Conservation (phyloP, 2,329 filamentous ascomycete genomes). For the Penicillium carneum region DNA sequence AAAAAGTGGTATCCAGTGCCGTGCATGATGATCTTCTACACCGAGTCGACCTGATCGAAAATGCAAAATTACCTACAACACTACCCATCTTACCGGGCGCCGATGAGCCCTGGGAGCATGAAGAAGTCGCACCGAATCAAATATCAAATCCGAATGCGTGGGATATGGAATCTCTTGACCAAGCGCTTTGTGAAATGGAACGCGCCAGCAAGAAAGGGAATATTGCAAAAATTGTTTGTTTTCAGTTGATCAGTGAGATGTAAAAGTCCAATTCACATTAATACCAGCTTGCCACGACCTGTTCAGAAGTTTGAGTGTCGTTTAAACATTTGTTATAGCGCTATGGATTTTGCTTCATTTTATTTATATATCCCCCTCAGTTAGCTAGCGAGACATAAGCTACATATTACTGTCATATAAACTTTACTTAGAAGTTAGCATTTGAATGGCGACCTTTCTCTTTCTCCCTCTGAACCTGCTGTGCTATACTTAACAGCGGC, state of each 20-base stretch:
- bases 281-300: background rate
- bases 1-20: conserved; percentile 21
- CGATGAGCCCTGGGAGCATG: conserved; percentile 24
- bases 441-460: background rate
- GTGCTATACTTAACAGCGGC: background rate
- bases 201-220: conserved; percentile 25
- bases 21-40: conserved; percentile 26
- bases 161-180: conserved; percentile 28
- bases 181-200: conserved; percentile 28
- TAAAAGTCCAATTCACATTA: background rate
- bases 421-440: background rate
- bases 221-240: conserved; percentile 29
- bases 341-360: background rate
- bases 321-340: background rate
- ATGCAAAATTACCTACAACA: conserved; percentile 7
- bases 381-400: no score
- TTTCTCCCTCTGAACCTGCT: background rate
- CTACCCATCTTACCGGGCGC: conserved; percentile 24
- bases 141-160: conserved; percentile 7
- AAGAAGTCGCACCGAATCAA: background rate
- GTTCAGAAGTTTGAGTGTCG: background rate
- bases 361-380: background rate
- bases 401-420: background rate
- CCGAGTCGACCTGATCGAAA: conserved; percentile 26
- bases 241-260: conserved; percentile 31